phyloP scores from a whole-genome alignment of 1,284 basidiomycete genomes.

The Papiliotrema fonsecae region DNA sequence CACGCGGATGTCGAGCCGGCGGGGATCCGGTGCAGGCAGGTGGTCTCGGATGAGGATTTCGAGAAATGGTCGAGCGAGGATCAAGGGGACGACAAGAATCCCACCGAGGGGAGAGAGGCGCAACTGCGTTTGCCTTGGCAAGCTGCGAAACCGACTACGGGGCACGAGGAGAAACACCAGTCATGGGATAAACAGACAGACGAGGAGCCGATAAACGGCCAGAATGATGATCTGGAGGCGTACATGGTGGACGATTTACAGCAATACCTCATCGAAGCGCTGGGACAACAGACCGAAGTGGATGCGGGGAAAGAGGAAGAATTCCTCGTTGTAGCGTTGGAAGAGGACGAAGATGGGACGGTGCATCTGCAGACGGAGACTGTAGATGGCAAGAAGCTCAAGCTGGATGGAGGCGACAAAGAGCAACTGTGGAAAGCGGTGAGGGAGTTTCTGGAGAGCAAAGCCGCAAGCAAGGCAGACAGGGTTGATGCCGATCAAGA shows the following conservation, averaged over 20 bases:
- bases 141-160: not conserved
- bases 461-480: not conserved
- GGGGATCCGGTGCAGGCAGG: constrained; percentile 40
- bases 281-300: not conserved
- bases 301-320: constrained; percentile 2
- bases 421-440: constrained; percentile 8
- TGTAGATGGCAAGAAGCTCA: not conserved
- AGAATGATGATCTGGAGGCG: not conserved
- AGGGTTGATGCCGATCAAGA: no score
- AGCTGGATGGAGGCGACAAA: not conserved
- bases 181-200: not conserved
- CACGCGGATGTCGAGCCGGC: constrained; percentile 33
- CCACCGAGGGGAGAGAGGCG: not conserved
- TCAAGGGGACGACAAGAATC: not conserved
- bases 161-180: not conserved
- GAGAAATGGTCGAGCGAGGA: constrained; percentile 9
- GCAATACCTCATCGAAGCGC: not conserved
- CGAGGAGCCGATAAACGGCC: not conserved
- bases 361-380: not conserved
- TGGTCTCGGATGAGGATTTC: constrained; percentile 37
- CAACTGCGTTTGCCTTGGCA: not conserved
- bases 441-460: constrained; percentile 2
- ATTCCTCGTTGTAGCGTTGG: constrained; percentile 1
- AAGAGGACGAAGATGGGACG: constrained; percentile 7
- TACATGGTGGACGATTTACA: not conserved